A percentile compares a stretch with the other conserved stretches of the same genome.
Evolutionary conservation across 2,329 filamentous ascomycete species (phyloP).

Genomic region (Epicoccum nigrum): DNA sequence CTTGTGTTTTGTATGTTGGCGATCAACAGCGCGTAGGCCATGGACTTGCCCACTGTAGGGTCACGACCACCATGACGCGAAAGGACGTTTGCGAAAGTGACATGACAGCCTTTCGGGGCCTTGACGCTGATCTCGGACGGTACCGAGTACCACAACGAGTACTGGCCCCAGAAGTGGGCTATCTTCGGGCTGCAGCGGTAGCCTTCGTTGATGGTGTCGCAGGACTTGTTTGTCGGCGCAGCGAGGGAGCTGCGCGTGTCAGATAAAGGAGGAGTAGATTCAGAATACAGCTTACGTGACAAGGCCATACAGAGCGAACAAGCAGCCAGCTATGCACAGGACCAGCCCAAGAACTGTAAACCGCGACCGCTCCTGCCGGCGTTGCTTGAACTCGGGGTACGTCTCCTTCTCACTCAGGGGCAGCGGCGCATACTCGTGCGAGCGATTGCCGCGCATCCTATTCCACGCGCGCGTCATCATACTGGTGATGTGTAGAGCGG

Average conservation of each 20-base stretch:
- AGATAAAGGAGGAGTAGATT: neutral
- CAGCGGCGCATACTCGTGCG: conserved; percentile 35
- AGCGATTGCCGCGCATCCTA: conserved; percentile 31
- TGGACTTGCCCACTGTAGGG: conserved; percentile 73
- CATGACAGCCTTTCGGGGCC: conserved; percentile 69
- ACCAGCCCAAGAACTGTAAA: conserved; percentile 20
- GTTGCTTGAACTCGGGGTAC: conserved; percentile 24
- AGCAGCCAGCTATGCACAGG: conserved; percentile 24
- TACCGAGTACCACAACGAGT: conserved; percentile 82
- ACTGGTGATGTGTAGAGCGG: neutral
- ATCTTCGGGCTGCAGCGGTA: conserved; percentile 68
- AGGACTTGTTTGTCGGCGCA: conserved; percentile 42
- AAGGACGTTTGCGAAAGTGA: conserved; percentile 81
- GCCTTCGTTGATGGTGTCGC: conserved; percentile 62
- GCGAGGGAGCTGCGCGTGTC: conserved; percentile 27
- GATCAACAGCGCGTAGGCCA: conserved; percentile 68
- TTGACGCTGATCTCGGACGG: conserved; percentile 67
- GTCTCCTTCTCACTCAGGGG: conserved; percentile 41
- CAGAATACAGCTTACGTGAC: conserved; percentile 25
- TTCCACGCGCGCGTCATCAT: conserved; percentile 40
- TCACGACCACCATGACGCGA: conserved; percentile 85
- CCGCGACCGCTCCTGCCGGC: conserved; percentile 17
- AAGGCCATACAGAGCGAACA: conserved; percentile 33
- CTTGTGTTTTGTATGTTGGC: conserved; percentile 66
- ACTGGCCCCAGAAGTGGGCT: conserved; percentile 81